Conservation (phyloP, 176 grass and related monocot genomes). For the Microstegium vimineum region DNA sequence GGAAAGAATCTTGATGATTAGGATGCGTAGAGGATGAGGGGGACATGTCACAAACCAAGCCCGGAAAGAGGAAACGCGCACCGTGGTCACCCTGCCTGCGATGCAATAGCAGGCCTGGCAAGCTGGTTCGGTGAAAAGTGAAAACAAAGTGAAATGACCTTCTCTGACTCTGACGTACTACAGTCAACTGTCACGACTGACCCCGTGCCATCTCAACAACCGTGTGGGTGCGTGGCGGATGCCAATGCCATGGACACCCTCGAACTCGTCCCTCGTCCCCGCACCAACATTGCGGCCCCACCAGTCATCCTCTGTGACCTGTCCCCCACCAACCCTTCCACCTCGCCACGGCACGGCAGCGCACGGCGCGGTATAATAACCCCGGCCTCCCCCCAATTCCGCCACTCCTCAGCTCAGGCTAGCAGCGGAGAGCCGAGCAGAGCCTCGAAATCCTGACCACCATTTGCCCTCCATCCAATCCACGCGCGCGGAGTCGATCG, state of each 20-base stretch:
- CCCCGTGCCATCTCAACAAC: too few species aligned
- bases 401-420: background rate
- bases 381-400: background rate
- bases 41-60: too few species aligned
- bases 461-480: conserved; percentile 8
- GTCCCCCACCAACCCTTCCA: conserved; percentile 19
- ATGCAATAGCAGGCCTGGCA: background rate
- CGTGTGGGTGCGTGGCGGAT: too few species aligned
- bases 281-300: background rate
- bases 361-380: conserved; percentile 40
- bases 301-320: background rate
- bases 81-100: background rate
- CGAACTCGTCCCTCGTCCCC: too few species aligned
- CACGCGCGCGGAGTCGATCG: background rate
- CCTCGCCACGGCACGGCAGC: conserved; percentile 9
- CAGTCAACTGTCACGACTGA: too few species aligned
- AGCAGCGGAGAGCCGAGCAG: background rate
- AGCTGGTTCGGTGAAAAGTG: background rate
- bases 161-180: background rate
- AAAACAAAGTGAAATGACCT: too few species aligned
- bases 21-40: too few species aligned
- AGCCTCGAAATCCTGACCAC: conserved; percentile 1
- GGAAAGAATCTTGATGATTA: too few species aligned
- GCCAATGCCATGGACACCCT: too few species aligned
- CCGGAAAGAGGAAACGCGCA: background rate